A percentile compares a stretch with the other conserved stretches of the same genome.
phyloP scores from a whole-genome alignment of 164 flowering plant genomes.

The Chimonanthus praecox region DNA sequence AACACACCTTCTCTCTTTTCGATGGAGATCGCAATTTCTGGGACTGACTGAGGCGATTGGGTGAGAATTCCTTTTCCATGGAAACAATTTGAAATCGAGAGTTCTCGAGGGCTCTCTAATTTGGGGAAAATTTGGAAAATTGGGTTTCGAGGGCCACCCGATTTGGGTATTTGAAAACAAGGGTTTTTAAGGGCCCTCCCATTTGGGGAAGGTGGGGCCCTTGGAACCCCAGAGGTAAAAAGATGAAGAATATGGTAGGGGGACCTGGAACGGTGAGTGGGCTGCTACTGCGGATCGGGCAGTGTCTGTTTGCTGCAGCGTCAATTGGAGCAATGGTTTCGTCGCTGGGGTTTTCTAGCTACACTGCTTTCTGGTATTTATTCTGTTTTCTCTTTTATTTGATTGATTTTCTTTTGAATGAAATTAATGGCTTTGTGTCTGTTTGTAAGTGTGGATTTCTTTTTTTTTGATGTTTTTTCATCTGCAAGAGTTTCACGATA shows the following conservation, averaged over 20 bases:
- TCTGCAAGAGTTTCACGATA: no score
- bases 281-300: slow-evolving; percentile 56
- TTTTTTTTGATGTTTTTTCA: not conserved
- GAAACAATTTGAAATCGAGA: not conserved
- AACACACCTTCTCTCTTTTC: not conserved
- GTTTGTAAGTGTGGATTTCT: not conserved
- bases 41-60: not conserved
- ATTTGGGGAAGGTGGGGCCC: slow-evolving; percentile 2
- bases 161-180: not conserved
- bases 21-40: not conserved
- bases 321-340: slow-evolving; percentile 69
- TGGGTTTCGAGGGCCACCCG: no score
- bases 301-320: slow-evolving; percentile 62
- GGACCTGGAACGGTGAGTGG: slow-evolving; percentile 75
- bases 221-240: not conserved
- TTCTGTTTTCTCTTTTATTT: not conserved
- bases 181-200: slow-evolving; percentile 4
- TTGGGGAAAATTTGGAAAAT: no score
- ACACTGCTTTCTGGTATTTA: slow-evolving; percentile 78
- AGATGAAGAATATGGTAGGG: slow-evolving; percentile 71
- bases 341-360: slow-evolving; percentile 52
- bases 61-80: not conserved
- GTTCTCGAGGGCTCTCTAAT: no score
- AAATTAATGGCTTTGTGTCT: not conserved
- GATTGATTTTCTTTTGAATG: not conserved